Evolutionary conservation across 1,284 basidiomycete species (phyloP), one percentile per base, ranked within the genome.

Genomic region (Ceratobasidium sp.): DNA sequence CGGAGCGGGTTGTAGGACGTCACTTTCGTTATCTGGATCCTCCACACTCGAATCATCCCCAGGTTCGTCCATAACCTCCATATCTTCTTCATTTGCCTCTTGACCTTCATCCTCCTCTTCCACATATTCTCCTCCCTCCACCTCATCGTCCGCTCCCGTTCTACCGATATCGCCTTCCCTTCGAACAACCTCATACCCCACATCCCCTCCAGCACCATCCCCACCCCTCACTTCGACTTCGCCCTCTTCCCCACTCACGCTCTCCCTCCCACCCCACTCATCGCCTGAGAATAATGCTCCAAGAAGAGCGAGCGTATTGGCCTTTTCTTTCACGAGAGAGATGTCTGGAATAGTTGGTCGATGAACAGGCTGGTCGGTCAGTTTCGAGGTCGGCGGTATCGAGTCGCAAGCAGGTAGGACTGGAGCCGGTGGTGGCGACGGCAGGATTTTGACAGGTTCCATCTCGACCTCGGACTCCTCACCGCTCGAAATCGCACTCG

Each of bases 231-330:
- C 58, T 33, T 78, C 68, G 28, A 77, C 58, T 33, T 78, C 73
- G 11, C 26, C 47, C 10, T 77, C 66, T 15, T 67, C 77, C 53
- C 33, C 60, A 31, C 63, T n/a, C 13, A 51, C 37, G 2, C n/a
- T 39, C 10, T 68, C 67, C 65, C 78, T 78, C n/a, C 82, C 81
- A 33, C 77, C 81, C 28, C 82, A 84, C 31, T 84, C 49, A 13
- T 73, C 77, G 15, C 64, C 61, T 2, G 53, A 42, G 28, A 71
- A 58, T 35, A 78, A 45, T 31, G 60, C 67, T 13, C 68, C 61
- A 20, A 78, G 47, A 28, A 73, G 53, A 15, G 66, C 67, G n/a
- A 73, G 66, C 0, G 49, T 68, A 26, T 42, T 31, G 11, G 28
- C 53, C 26, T 74, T 76, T 58, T 78, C 67, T 42, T 54, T 26